Base-by-base conservation (phyloP, 2,329 filamentous ascomycete species). In the Talaromyces sp. region DNA sequence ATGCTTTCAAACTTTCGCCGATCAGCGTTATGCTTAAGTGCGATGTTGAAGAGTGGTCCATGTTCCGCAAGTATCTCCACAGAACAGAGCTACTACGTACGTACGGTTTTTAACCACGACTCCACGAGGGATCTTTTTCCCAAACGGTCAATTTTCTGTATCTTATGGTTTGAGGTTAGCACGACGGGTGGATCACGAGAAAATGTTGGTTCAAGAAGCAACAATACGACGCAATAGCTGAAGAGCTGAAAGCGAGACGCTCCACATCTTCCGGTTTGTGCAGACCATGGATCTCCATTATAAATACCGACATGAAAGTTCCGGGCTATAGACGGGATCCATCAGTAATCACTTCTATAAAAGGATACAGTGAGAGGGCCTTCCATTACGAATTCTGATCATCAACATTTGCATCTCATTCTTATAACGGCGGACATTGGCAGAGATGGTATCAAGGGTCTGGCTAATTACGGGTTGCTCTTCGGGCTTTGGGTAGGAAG, bases 381-480 rank as follows among this genome's bases (percentile, higher is more conserved):
- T 15, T 50, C n/a, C 17, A 33, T 22, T 15, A 37, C n/a, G 31
- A 13, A 9, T 10, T 52, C 5, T 10, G n/a, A 54, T 37, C 50
- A 37, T 54, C 31, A 13, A 22, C 31, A 15, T 22, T 2, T 10
- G 31, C 50, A 54, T 54, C 47, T 17, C 7, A 58, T 9, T 27
- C 19, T 41, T 27, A 22, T 9, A 25, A 19, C 17, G 15, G 41
- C 41, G 9, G 8, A 19, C 41, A 57, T 39, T 37, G 4, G 19
- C n/a, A 17, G 9, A 25, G 2, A 64, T 65, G 63, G 63, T 45
- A 17, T 22, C 58, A 41, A 56, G 49, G n/a, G 63, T 65, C 6
- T 65, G 63, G 59, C 25, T 65, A 9, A 61, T 62, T 25, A 65
- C 58, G 22, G 63, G 58, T 10, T 65, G 63, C 33, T 65, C 63